Evolutionary conservation across 2,329 filamentous ascomycete genomes (phyloP).

Genomic region (Monilinia fructicola): DNA sequence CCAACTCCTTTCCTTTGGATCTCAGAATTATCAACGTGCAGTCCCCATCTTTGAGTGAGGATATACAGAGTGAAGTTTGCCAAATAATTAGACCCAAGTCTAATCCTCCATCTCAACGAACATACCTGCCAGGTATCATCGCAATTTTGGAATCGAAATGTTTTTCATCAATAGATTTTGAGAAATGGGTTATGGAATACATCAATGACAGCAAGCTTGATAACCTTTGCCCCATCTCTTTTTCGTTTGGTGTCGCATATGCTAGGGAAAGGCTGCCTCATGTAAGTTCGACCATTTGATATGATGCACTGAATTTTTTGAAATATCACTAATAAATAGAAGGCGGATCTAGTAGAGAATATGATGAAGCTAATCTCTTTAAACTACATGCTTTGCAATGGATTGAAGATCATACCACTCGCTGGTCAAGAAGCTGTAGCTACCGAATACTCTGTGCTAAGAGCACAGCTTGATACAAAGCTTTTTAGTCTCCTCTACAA

Average conservation of each 20-base stretch:
- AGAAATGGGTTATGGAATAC: conserved; percentile 37
- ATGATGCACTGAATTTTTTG: background rate
- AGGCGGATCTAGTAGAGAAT: conserved; percentile 21
- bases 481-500: conserved; percentile 33
- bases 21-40: conserved; percentile 25
- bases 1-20: conserved; percentile 27
- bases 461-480: conserved; percentile 36
- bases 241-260: conserved; percentile 35
- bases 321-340: background rate
- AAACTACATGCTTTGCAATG: conserved; percentile 33
- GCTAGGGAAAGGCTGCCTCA: conserved; percentile 33
- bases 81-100: background rate
- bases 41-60: conserved; percentile 22
- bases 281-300: conserved; percentile 7
- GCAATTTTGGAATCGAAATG: conserved; percentile 10
- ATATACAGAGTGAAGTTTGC: conserved; percentile 7
- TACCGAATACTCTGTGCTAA: conserved; percentile 18
- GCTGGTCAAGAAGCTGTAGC: background rate
- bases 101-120: background rate
- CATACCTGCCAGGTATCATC: background rate
- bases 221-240: conserved; percentile 8
- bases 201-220: conserved; percentile 30
- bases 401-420: conserved; percentile 25
- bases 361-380: conserved; percentile 20
- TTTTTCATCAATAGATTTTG: conserved; percentile 24